A percentile compares a stretch with the other conserved stretches of the same genome.
Evolutionary conservation across 108 stramenopile genomes (phyloP).

Genomic region (Mayamaea pseudoterrestris): DNA sequence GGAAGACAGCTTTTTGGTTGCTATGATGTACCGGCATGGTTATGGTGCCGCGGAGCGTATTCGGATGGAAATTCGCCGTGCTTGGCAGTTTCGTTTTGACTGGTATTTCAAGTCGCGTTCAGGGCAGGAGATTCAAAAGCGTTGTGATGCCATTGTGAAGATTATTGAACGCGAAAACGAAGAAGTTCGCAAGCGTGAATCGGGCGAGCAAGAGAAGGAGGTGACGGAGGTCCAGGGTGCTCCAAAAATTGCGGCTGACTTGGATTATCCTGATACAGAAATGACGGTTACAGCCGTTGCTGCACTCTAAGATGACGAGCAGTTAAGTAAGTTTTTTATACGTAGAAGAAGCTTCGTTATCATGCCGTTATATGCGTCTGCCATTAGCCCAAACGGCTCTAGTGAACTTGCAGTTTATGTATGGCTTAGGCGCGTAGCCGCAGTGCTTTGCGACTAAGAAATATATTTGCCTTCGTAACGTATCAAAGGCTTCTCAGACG

Average conservation of each 20-base stretch:
- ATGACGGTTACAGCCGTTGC: no score
- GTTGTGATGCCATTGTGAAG: slow-evolving; percentile 71
- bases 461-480: no score
- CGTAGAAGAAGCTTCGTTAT: no score
- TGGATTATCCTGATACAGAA: neutral
- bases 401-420: no score
- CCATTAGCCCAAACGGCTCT: no score
- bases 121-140: slow-evolving; percentile 84
- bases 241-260: neutral
- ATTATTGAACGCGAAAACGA: slow-evolving; percentile 69
- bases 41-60: slow-evolving; percentile 90
- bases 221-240: neutral
- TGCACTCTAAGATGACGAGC: no score
- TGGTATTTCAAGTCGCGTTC: slow-evolving; percentile 98
- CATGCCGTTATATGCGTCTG: no score
- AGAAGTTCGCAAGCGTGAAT: slow-evolving; percentile 49
- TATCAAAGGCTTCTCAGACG: no score
- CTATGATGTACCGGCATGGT: slow-evolving; percentile 93
- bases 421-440: no score
- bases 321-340: no score
- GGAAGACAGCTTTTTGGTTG: slow-evolving; percentile 93
- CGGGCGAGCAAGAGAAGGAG: slow-evolving; percentile 6
- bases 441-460: no score
- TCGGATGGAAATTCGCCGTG: slow-evolving; percentile 85
- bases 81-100: slow-evolving; percentile 95